Base-by-base conservation (phyloP, 2,329 filamentous ascomycete genomes). In the Calonectria pseudoturangicola region DNA sequence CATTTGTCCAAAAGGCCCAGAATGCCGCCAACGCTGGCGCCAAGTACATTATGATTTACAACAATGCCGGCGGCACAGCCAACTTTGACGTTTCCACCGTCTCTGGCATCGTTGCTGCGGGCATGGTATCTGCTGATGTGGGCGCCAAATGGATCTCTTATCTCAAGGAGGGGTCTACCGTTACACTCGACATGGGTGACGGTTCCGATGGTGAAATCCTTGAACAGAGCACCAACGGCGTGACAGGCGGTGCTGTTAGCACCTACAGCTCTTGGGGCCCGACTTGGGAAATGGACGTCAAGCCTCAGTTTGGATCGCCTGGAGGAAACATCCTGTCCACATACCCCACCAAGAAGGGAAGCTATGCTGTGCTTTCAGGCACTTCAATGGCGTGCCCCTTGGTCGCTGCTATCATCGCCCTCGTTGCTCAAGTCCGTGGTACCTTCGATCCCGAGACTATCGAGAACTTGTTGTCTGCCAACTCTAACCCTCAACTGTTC, bases 331-430 rank as follows among this genome's bases (percentile, higher is more conserved):
- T 92, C 54, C 81, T 92, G 36, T 91, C 90, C 10, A 92, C 90
- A 0, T 92, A 85, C 74, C 90, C 88, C 0, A 73, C 79, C 3
- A 81, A 81, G 3, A 78, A 84, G 39, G 88, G 88, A 27, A 82
- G 83, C 36, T 92, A 91, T 66, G 86, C 85, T 25, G 86, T 91
- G 0, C 81, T 87, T 30, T 90, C 85, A 39, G 90, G 90, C 18
- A 92, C 90, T 0, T 92, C 90, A 0, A 92, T 93, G 91, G 87
- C 90, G 2, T 88, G 87, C 43, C 90, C 91, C 7, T 85, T 90
- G n/a, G 83, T 87, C 3, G 89, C 90, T 4, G 91, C 86, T 36
- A 86, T 90, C 63, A 85, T 88, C 41, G 90, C 90, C 0, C 85
- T 92, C 45, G 81, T 92, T 70, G 86, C 86, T 48, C 84, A 90